Evolutionary conservation across 1,139 yeast genomes (phyloP), one percentile per base, ranked within the genome.

Genomic region (Spathaspora sp.): DNA sequence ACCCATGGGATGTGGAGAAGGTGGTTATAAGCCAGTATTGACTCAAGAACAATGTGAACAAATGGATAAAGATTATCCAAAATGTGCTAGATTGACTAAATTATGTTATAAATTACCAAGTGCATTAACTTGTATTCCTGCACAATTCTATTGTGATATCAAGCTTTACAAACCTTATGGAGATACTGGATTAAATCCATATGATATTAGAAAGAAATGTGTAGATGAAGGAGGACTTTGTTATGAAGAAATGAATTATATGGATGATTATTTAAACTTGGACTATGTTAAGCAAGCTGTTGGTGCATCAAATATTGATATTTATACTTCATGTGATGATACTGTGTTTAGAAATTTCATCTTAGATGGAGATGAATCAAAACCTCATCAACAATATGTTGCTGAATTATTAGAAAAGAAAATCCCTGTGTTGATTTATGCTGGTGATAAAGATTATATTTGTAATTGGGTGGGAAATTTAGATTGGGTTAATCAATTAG

Each of bases 121-220:
- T 42, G 86, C 88, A 36, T 86, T 91, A 78, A 74, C 93, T 4
- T 93, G 99, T 78, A 93, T 90, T 45, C 96, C 97, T 13, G 97
- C 98, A 25, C 73, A 83, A 65, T 70, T 88, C 48, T 74, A 84
- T 43, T 74, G 86, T 61, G 56, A 74, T 86, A 31, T 36, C 18
- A 54, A 48, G 27, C 44, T 51, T 46, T 58, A 51, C 23, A 47
- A 45, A 31, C 65, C 65, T 18, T 61, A 60, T 45, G 44, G 48
- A 29, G 55, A 58, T 16, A 52, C 58, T 5, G 98, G 98, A 31
- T 83, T 86, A 64, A 91, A 93, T 61, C 96, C 91, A 43, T 93
- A 93, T 65, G 99, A 93, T 61, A 87, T 93, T 58, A 84, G 99
- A 69, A 82, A 80, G 61, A 76, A 77, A 63, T 93, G 99, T 69